phyloP scores from a whole-genome alignment of 495 filamentous ascomycete genomes.

The Durotheca rogersii region DNA sequence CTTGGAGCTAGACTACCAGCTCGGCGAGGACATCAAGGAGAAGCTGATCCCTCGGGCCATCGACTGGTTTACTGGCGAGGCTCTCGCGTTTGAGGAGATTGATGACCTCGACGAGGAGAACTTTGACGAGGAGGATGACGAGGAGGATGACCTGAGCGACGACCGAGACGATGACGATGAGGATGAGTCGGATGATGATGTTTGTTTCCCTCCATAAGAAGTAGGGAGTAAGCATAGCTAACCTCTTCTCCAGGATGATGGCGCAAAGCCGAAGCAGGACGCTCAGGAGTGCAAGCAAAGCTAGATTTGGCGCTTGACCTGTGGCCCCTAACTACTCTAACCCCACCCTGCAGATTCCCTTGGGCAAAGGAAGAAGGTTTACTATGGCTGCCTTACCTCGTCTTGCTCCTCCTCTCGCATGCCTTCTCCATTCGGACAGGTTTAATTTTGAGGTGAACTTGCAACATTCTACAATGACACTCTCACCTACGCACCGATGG shows the following conservation, averaged over 20 bases:
- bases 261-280: constrained; percentile 96
- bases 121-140: constrained; percentile 87
- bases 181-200: constrained; percentile 93
- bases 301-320: constrained; percentile 50
- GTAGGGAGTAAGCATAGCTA: constrained; percentile 23
- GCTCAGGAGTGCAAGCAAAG: constrained; percentile 99
- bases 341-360: constrained; percentile 11
- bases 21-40: constrained; percentile 99
- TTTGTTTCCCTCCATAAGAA: constrained; percentile 46
- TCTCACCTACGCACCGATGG: constrained; percentile 21
- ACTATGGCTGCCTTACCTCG: constrained; percentile 12
- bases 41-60: constrained; percentile 98
- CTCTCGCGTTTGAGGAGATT: constrained; percentile 92
- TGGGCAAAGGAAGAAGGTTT: constrained; percentile 12
- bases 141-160: constrained; percentile 79
- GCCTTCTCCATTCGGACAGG: constrained; percentile 14
- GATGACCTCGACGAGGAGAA: constrained; percentile 86
- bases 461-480: constrained; percentile 24
- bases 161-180: constrained; percentile 78
- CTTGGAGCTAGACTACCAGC: constrained; percentile 96
- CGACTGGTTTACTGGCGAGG: constrained; percentile 99
- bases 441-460: constrained; percentile 25
- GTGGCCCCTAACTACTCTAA: constrained; percentile 20
- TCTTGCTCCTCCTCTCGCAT: constrained; percentile 7
- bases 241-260: constrained; percentile 72